These are phyloP conservation scores for Pouteria campechiana DNA, from an alignment of 179 eudicot species.

Conservation along the genomic window DNA sequence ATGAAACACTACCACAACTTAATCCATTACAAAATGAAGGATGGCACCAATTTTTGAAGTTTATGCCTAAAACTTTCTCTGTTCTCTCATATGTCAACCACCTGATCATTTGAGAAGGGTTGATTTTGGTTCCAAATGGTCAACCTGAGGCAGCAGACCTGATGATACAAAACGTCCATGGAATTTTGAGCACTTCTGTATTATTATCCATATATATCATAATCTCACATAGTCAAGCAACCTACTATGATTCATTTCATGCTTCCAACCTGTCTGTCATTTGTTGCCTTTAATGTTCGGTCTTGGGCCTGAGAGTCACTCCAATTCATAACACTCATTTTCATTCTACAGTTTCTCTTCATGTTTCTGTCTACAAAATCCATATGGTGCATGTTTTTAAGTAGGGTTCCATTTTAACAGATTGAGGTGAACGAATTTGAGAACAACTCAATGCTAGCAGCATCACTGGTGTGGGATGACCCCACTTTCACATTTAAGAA, in stretches of 20 bases:
- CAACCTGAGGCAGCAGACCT: too few species aligned
- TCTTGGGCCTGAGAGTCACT: background rate
- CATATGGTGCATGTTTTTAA: slow-evolving; percentile 4
- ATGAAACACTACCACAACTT: too few species aligned
- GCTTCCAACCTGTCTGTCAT: slow-evolving; percentile 1
- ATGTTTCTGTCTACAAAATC: slow-evolving; percentile 2
- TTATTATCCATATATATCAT: too few species aligned
- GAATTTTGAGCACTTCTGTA: too few species aligned
- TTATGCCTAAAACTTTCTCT: too few species aligned
- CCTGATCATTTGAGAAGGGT: too few species aligned
- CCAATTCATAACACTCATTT: background rate
- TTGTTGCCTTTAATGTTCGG: background rate
- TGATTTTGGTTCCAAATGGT: too few species aligned
- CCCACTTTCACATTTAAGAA: slow-evolving; percentile 35
- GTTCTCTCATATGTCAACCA: too few species aligned
- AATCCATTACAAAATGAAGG: too few species aligned
- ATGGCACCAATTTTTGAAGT: too few species aligned
- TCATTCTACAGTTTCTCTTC: background rate
- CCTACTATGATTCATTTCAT: slow-evolving; percentile 4
- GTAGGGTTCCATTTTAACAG: slow-evolving; percentile 30
- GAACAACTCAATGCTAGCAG: slow-evolving; percentile 49
- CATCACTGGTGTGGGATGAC: slow-evolving; percentile 79
- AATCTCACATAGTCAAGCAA: background rate
- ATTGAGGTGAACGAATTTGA: slow-evolving; percentile 78
- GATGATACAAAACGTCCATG: too few species aligned